Evolutionary conservation across 306 rosid species (phyloP), one percentile per base, ranked within the genome.

Genomic region (Hylodesmum podocarpum): DNA sequence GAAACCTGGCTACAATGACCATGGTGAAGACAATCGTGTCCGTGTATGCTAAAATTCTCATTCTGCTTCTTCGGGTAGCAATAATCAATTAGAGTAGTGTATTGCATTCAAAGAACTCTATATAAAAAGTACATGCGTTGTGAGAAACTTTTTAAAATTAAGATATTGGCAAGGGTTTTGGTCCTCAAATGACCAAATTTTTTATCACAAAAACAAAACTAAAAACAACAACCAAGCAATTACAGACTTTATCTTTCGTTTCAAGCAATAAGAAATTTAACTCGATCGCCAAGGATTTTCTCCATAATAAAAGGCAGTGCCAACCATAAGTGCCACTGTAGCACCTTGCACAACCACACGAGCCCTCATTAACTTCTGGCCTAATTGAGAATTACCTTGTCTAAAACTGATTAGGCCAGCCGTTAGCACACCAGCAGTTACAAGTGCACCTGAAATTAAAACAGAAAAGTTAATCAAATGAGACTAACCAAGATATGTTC

Each of bases 301-400:
- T 16, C 93, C 98, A 39, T 91, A 93, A 84, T 89, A 91, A 84
- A 72, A 91, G 57, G 98, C 91, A 19, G 93, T 88, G 76, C 97
- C 98, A 61, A 91, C 97, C 98, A 93, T 91, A 64, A 93, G 96
- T 0, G 92, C 98, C 24, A 91, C 98, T 0, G 98, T 93, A 46
- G 91, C 96, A 76, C 97, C 98, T 77, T 93, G 98, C 49, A 76
- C 93, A 43, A 89, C 93, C 70, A 93, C 98, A 61, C 98, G 97
- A 81, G 96, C 97, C 84, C 98, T 86, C 98, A 93, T 93, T 76
- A 93, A 83, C 85, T 78, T 78, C 92, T 93, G 98, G 36, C 98
- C 98, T 81, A 89, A 59, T 40, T 87, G 87, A 70, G 98, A 93
- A 81, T 93, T 93, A 14, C 98, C 98, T 84, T 25, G 87, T 77